A percentile compares a stretch with the other conserved stretches of the same genome.
Conservation (phyloP, 2,329 filamentous ascomycete genomes). For the Cercospora canescens region DNA sequence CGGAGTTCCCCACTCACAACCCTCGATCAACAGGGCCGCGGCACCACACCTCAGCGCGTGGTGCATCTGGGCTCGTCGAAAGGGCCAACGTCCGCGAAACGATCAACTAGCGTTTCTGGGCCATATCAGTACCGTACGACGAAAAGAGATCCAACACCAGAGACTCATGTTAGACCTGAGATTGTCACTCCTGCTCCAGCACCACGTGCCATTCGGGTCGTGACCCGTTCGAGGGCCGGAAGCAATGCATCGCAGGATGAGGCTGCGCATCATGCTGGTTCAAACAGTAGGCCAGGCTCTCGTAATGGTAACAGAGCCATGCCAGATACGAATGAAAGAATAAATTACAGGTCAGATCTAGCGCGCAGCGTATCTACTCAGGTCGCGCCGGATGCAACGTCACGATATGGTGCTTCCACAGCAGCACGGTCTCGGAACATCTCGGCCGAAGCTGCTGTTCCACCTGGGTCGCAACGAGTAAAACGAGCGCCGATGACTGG, state of each 20-base stretch:
- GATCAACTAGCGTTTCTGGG: slow-evolving; percentile 35
- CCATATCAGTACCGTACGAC: slow-evolving; percentile 33
- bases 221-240: slow-evolving; percentile 31
- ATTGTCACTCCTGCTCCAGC: slow-evolving; percentile 39
- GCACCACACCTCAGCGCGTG: slow-evolving; percentile 37
- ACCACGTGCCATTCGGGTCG: slow-evolving; percentile 32
- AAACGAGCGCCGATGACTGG: slow-evolving; percentile 77
- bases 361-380: slow-evolving; percentile 39
- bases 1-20: slow-evolving; percentile 34
- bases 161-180: slow-evolving; percentile 27
- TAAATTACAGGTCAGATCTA: slow-evolving; percentile 25
- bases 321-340: slow-evolving; percentile 23
- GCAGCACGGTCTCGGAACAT: slow-evolving; percentile 50
- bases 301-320: slow-evolving; percentile 24
- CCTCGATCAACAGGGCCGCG: slow-evolving; percentile 20
- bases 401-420: slow-evolving; percentile 44
- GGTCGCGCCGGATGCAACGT: slow-evolving; percentile 52
- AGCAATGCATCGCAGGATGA: slow-evolving; percentile 40
- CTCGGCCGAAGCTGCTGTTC: slow-evolving; percentile 61
- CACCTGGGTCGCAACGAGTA: slow-evolving; percentile 73
- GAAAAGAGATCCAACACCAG: slow-evolving; percentile 36
- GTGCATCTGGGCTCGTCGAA: slow-evolving; percentile 34
- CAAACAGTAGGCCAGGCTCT: slow-evolving; percentile 35
- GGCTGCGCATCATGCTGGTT: slow-evolving; percentile 24
- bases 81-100: slow-evolving; percentile 33